These are phyloP conservation scores for Cotoneaster glaucophyllus DNA, from an alignment of 306 rosid genomes.

Conservation along the genomic window DNA sequence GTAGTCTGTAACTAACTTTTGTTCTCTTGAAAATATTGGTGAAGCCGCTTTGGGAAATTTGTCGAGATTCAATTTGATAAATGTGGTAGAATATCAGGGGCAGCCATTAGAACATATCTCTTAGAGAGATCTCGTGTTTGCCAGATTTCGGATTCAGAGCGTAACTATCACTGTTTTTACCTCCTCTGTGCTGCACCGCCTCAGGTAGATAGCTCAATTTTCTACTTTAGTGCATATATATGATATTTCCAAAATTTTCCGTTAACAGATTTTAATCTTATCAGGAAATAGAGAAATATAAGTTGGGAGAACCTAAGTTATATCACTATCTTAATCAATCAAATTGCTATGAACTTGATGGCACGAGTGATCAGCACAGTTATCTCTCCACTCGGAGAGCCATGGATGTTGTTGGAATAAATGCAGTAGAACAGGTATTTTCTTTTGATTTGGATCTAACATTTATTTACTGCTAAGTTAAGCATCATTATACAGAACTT, in stretches of 20 bases:
- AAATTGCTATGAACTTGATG: constrained; percentile 63
- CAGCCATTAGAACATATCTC: constrained; percentile 91
- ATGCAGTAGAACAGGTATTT: constrained; percentile 67
- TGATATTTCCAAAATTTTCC: background rate
- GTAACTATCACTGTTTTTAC: constrained; percentile 88
- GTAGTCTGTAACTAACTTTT: constrained; percentile 22
- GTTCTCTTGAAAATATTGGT: constrained; percentile 27
- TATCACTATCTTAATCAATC: constrained; percentile 92
- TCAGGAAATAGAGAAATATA: constrained; percentile 78
- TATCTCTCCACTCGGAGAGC: constrained; percentile 83
- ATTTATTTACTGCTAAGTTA: constrained; percentile 10
- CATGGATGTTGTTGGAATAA: constrained; percentile 89
- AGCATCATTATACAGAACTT: constrained; percentile 8
- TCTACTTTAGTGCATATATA: constrained; percentile 11
- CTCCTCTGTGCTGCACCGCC: constrained; percentile 88
- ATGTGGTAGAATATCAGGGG: constrained; percentile 79
- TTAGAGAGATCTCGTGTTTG: constrained; percentile 93
- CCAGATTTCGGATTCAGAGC: constrained; percentile 88
- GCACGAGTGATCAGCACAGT: constrained; percentile 65
- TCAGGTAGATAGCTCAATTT: constrained; percentile 39
- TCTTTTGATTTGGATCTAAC: constrained; percentile 13
- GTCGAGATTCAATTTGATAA: constrained; percentile 84
- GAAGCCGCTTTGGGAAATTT: constrained; percentile 93
- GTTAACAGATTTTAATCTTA: constrained; percentile 20
- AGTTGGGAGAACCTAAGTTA: constrained; percentile 71